Evolutionary conservation across 805 yeast genomes (phyloP), one percentile per base, ranked within the genome.

Genomic region (Wickerhamiella spandovensis): DNA sequence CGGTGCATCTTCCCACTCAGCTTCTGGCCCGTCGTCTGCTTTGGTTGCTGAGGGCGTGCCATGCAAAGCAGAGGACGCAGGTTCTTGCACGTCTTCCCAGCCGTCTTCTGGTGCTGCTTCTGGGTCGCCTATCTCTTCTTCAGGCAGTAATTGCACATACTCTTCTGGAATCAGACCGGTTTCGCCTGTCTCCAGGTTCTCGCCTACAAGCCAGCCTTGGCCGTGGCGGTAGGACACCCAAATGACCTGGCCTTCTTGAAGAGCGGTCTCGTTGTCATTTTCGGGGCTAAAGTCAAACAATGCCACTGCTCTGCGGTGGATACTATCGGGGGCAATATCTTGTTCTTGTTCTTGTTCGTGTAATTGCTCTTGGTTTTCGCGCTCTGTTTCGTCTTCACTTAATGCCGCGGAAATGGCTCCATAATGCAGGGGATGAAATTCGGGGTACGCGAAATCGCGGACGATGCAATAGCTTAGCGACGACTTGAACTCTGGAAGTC

Each of bases 121-220:
- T 56, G 54, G 53, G 44, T 54, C 59, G 35, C 50, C 55, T 15
- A 25, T 25, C 9, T 48, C 56, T 47, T 54, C 61, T 20, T 53
- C 59, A 7, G 64, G 64, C 15, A 62, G 55, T 44, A 74, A 62
- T 48, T 84, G 82, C 28, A 92, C 96, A 60, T 89, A 92, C 59
- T 85, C 96, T 60, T 89, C 95, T 1, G 98, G 98, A 5, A 92
- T 95, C 48, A 92, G 75, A 1, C 98, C 98, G 12, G 94, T 84
- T 54, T 81, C 83, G 1, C 86, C 87, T 2, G 83, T 74, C 24
- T 61, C 72, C 1, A 85, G 82, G 60, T 87, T 88, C 53, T 74
- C 74, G 0, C 97, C 97, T 48, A 92, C 97, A 2, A 92, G 74
- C 99, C 98, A 92, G 7, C 99, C 99, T 64, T 90, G 97, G 23